These are phyloP conservation scores for Xylariaceae sp. DNA, from an alignment of 2,329 filamentous ascomycete genomes.

Conservation along the genomic window DNA sequence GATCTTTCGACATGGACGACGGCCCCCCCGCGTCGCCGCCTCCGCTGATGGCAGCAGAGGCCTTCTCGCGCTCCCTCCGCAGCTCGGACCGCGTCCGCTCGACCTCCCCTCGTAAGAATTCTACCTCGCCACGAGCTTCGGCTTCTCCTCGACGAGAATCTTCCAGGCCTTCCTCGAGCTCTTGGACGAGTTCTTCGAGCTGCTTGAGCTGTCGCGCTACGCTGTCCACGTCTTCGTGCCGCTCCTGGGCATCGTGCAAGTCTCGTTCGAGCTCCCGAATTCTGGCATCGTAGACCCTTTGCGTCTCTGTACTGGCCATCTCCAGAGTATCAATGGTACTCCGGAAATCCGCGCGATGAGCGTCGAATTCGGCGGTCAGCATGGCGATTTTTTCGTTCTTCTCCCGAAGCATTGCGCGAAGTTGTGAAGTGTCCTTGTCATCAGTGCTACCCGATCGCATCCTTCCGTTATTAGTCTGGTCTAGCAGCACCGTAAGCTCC, in stretches of 20 bases:
- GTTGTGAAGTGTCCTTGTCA: constrained; percentile 66
- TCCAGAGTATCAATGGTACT: constrained; percentile 96
- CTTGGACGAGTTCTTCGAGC: constrained; percentile 90
- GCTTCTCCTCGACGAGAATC: constrained; percentile 91
- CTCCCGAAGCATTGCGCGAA: constrained; percentile 78
- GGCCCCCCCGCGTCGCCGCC: constrained; percentile 32
- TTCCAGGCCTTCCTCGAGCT: constrained; percentile 92
- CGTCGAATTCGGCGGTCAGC: constrained; percentile 90
- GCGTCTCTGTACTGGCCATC: constrained; percentile 89
- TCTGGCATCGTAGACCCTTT: constrained; percentile 90
- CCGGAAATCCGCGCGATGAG: constrained; percentile 88
- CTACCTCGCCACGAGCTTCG: constrained; percentile 89
- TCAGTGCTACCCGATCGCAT: constrained; percentile 44
- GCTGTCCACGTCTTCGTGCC: constrained; percentile 81
- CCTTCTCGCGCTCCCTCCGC: constrained; percentile 79
- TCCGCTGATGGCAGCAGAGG: constrained; percentile 52
- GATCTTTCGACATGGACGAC: constrained; percentile 56
- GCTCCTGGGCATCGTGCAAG: constrained; percentile 71
- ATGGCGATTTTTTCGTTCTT: constrained; percentile 96
- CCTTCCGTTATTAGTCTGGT: constrained; percentile 39
- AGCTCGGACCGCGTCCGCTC: constrained; percentile 85
- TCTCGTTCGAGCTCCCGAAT: constrained; percentile 81
- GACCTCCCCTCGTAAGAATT: constrained; percentile 90
- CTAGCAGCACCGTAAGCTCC: constrained; percentile 57
- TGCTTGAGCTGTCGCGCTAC: constrained; percentile 90